phyloP scores from a whole-genome alignment of 768 basidiomycete genomes.

The Baorangia bicolor region DNA sequence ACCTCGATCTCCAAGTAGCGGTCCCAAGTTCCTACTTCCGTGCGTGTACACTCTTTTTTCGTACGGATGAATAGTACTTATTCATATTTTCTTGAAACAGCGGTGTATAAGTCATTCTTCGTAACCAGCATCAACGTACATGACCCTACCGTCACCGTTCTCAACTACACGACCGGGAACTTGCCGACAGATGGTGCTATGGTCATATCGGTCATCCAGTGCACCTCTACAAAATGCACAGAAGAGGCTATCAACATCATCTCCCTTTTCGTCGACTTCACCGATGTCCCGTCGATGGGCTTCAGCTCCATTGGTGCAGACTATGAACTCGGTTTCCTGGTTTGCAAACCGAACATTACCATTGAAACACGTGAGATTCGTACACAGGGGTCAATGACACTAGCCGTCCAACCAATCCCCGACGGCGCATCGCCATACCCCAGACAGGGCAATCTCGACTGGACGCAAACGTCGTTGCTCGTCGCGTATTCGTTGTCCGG shows the following conservation, averaged over 20 bases:
- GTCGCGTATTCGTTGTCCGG: constrained; percentile 5
- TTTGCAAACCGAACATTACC: constrained; percentile 23
- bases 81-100: not conserved
- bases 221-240: constrained; percentile 11
- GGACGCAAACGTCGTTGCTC: constrained; percentile 17
- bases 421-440: not conserved
- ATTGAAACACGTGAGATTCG: constrained; percentile 24
- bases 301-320: constrained; percentile 12
- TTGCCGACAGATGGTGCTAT: constrained; percentile 15
- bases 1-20: constrained; percentile 6
- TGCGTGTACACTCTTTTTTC: not conserved
- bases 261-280: constrained; percentile 12
- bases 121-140: constrained; percentile 16
- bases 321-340: constrained; percentile 22
- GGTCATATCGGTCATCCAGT: constrained; percentile 18
- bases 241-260: constrained; percentile 5
- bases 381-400: constrained; percentile 11
- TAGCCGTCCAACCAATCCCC: constrained; percentile 11
- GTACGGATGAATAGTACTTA: too few relatives aligned
- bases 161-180: constrained; percentile 16
- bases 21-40: constrained; percentile 19
- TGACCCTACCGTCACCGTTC: constrained; percentile 11
- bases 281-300: constrained; percentile 8
- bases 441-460: constrained; percentile 15
- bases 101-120: constrained; percentile 2